Percentiles rank a stretch among this genome's conserved stretches.
Evolutionary conservation across 192 early-diverging fungal genomes (phyloP).

Genomic region (Coemansia asiatica): DNA sequence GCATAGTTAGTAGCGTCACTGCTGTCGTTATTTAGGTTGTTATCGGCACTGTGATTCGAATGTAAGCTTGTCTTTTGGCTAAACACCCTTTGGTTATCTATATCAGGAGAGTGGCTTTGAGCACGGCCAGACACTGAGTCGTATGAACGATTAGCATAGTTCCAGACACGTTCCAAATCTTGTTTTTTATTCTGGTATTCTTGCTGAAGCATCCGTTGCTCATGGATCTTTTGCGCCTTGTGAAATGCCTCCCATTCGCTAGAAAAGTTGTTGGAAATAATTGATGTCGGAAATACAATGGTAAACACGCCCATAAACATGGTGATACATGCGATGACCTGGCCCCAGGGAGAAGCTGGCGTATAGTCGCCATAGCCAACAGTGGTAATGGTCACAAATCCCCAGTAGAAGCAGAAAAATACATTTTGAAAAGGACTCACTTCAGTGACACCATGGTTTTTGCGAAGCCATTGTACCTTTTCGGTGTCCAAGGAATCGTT

Average conservation of each 20-base stretch:
- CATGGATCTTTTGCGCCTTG: constrained; percentile 39
- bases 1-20: neutral
- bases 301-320: constrained; percentile 60
- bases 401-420: constrained; percentile 58
- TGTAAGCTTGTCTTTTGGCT: neutral
- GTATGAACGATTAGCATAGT: constrained; percentile 32
- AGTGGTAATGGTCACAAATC: constrained; percentile 57
- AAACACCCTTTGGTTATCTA: too few species aligned
- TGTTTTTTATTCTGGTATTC: constrained; percentile 26
- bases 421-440: constrained; percentile 58
- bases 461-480: constrained; percentile 48
- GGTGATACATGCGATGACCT: constrained; percentile 52
- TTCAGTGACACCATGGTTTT: constrained; percentile 34
- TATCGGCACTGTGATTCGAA: neutral
- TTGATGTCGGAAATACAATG: constrained; percentile 59
- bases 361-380: constrained; percentile 59
- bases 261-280: constrained; percentile 60
- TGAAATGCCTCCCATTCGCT: constrained; percentile 56
- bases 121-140: neutral
- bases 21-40: neutral
- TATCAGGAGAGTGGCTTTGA: neutral
- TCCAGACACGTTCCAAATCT: constrained; percentile 23
- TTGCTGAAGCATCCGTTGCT: constrained; percentile 29
- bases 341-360: constrained; percentile 55
- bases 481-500: constrained; percentile 35